Conservation (phyloP, 805 yeast species). For the Saccharomycopsis selenospora region DNA sequence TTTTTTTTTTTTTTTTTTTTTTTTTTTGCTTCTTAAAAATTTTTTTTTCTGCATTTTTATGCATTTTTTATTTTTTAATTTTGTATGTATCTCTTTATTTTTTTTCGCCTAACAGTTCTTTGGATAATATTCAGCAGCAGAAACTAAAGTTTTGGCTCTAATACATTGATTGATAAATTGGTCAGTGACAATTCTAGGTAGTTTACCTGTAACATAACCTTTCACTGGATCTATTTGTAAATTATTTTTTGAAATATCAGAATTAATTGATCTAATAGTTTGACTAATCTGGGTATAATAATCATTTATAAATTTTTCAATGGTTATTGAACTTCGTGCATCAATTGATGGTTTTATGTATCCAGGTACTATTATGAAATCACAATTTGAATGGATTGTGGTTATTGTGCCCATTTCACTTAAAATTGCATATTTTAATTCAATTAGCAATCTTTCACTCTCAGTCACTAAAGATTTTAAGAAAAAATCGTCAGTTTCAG, state of each 20-base stretch:
- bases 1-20: too few relatives aligned
- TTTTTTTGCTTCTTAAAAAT: neutral
- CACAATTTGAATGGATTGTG: neutral
- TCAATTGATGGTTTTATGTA: neutral
- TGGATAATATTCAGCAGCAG: constrained; percentile 7
- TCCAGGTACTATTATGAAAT: neutral
- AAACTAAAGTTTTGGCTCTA: constrained; percentile 3
- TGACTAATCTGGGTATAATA: neutral
- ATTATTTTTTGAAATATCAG: neutral
- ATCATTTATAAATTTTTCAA: neutral
- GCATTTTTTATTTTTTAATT: neutral
- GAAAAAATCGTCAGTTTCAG: constrained; percentile 1
- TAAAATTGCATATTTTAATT: neutral
- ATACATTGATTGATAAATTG: constrained; percentile 8
- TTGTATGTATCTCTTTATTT: too few relatives aligned
- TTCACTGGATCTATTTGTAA: neutral
- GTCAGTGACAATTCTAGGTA: constrained; percentile 18
- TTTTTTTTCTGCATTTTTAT: neutral
- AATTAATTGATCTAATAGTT: neutral
- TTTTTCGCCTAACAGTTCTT: too few relatives aligned
- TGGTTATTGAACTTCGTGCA: neutral
- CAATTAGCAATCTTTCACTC: neutral
- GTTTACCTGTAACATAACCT: constrained; percentile 1
- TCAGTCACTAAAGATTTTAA: neutral
- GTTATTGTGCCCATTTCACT: neutral